Conservation (phyloP, 2,329 filamentous ascomycete species). For the Stemphylium beticola region DNA sequence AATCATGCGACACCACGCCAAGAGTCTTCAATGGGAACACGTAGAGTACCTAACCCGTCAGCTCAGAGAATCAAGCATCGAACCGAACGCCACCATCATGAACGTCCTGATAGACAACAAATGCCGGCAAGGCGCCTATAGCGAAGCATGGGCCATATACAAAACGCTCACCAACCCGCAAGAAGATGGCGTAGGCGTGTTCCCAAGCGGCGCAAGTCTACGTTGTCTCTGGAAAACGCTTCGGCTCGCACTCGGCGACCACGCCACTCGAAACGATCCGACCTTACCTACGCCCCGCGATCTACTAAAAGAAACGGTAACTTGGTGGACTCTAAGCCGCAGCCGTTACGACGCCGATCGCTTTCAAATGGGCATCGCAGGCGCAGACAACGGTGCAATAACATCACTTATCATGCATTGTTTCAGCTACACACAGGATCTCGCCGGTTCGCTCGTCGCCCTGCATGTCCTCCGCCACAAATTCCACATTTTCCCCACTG, state of each 20-base stretch:
- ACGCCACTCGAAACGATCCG: conserved; percentile 20
- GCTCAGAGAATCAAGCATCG: conserved; percentile 27
- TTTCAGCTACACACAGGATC: conserved; percentile 43
- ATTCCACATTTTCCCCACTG: conserved; percentile 37
- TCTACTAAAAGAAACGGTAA: conserved; percentile 37
- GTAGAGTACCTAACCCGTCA: conserved; percentile 42
- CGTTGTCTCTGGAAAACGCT: conserved; percentile 43
- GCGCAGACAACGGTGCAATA: conserved; percentile 30
- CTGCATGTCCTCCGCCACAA: conserved; percentile 36
- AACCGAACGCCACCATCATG: conserved; percentile 37
- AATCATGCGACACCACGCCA: conserved; percentile 41
- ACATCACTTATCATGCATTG: conserved; percentile 41
- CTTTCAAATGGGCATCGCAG: conserved; percentile 36
- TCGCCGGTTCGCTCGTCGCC: conserved; percentile 44
- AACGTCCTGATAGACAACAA: conserved; percentile 43
- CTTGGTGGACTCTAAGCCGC: conserved; percentile 37
- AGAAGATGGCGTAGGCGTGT: conserved; percentile 26
- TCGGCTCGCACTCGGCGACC: conserved; percentile 35
- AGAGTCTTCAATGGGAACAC: conserved; percentile 39
- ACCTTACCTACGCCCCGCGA: conserved; percentile 40
- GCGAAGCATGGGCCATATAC: conserved; percentile 39
- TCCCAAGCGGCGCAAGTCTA: conserved; percentile 38
- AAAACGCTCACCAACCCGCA: conserved; percentile 31
- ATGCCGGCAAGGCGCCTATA: conserved; percentile 37
- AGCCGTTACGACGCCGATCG: conserved; percentile 34